Evolutionary conservation across 805 yeast genomes (phyloP).

Genomic region (Yamadazyma nakazawae): DNA sequence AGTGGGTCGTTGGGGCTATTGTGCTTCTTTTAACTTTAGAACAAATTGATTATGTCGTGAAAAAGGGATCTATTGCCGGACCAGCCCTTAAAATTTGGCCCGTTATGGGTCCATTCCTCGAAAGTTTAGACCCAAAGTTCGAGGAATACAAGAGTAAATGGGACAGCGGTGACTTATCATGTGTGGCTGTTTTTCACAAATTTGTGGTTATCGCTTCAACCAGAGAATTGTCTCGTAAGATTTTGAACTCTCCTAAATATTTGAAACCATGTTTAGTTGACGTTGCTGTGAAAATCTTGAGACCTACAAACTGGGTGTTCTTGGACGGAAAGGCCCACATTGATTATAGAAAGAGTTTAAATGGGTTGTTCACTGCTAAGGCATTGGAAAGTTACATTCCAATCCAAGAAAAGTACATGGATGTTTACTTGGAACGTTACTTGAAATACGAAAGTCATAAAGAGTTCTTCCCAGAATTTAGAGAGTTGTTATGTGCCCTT

Average conservation of each 20-base stretch:
- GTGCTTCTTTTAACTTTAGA: constrained; percentile 58
- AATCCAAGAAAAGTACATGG: constrained; percentile 79
- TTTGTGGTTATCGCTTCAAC: constrained; percentile 91
- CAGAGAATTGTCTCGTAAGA: constrained; percentile 84
- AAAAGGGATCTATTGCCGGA: constrained; percentile 89
- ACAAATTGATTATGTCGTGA: constrained; percentile 71
- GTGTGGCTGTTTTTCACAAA: constrained; percentile 97
- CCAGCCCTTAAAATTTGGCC: constrained; percentile 90
- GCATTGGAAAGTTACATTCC: constrained; percentile 87
- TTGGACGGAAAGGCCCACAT: constrained; percentile 93
- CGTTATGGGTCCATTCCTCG: constrained; percentile 92
- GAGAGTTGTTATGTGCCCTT: constrained; percentile 94
- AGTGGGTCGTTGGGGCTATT: constrained; percentile 45
- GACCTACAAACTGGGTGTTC: constrained; percentile 98
- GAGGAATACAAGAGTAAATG: constrained; percentile 91
- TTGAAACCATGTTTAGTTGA: constrained; percentile 98
- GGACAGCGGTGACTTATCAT: constrained; percentile 90
- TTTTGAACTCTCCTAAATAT: constrained; percentile 76
- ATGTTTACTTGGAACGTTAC: constrained; percentile 70
- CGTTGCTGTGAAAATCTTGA: constrained; percentile 87
- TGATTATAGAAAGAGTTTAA: constrained; percentile 87
- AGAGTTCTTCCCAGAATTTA: constrained; percentile 86
- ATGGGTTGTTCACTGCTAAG: constrained; percentile 80
- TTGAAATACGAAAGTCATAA: constrained; percentile 61
- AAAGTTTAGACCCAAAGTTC: constrained; percentile 91